Conservation (phyloP, 2,329 filamentous ascomycete genomes). For the Peltaster fructicola region DNA sequence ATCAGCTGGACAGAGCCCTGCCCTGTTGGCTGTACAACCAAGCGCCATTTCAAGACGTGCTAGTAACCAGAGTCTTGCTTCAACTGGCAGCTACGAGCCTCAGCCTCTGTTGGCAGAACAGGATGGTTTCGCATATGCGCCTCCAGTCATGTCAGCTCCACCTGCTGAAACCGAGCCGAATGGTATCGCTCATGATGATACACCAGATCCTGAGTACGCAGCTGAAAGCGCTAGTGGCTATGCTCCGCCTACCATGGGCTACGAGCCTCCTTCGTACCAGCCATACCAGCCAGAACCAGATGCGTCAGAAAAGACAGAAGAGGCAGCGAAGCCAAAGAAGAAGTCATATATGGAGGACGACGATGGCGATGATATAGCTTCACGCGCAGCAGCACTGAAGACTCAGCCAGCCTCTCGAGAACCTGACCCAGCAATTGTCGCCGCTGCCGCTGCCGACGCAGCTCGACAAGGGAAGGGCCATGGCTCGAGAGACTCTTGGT, state of each 20-base stretch:
- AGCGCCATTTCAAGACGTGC: too few relatives aligned
- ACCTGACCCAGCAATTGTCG: conserved; percentile 71
- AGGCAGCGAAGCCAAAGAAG: conserved; percentile 41
- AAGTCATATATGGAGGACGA: conserved; percentile 69
- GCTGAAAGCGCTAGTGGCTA: conserved; percentile 24
- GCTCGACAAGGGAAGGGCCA: conserved; percentile 42
- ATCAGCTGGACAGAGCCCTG: too few relatives aligned
- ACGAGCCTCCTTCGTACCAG: conserved; percentile 34
- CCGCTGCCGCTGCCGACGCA: conserved; percentile 56
- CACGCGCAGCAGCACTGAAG: conserved; percentile 33
- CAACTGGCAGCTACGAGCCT: conserved; percentile 15
- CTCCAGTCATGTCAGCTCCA: neutral
- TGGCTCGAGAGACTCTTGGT: conserved; percentile 44
- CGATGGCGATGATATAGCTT: conserved; percentile 37
- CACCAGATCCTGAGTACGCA: conserved; percentile 2
- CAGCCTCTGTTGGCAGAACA: conserved; percentile 13
- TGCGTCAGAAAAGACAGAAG: conserved; percentile 30
- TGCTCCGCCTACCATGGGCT: conserved; percentile 38
- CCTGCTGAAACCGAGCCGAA: neutral
- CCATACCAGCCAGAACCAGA: conserved; percentile 34
- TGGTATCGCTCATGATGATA: conserved; percentile 1
- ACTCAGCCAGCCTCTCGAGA: too few relatives aligned
- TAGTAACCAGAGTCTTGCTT: conserved; percentile 3
- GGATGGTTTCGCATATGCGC: conserved; percentile 2
- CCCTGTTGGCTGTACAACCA: too few relatives aligned